phyloP scores from a whole-genome alignment of 805 yeast species.

The Peterozyma toletana region DNA sequence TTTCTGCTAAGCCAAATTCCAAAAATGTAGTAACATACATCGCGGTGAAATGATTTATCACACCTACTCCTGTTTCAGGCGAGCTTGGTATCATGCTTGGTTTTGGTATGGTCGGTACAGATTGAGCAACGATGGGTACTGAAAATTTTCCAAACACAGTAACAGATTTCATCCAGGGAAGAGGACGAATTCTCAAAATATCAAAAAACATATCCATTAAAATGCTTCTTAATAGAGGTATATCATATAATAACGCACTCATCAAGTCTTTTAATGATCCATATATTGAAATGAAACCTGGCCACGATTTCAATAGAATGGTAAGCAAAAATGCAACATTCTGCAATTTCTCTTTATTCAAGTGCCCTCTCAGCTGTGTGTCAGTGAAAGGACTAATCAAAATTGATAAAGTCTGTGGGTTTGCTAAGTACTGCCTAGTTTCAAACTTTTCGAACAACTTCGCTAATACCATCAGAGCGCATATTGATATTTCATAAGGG shows the following conservation, averaged over 20 bases:
- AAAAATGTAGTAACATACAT: conserved; percentile 49
- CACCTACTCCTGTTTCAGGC: conserved; percentile 32
- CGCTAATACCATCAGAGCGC: conserved; percentile 20
- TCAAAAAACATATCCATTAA: conserved; percentile 69
- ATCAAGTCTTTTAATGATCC: conserved; percentile 51
- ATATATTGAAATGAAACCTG: conserved; percentile 67
- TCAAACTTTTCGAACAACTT: conserved; percentile 52
- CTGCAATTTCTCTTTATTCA: conserved; percentile 49
- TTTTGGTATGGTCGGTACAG: conserved; percentile 4
- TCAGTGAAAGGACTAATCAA: conserved; percentile 71
- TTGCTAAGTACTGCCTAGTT: conserved; percentile 44
- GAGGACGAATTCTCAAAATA: conserved; percentile 49
- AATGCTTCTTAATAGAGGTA: conserved; percentile 48
- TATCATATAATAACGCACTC: conserved; percentile 53
- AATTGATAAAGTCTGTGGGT: conserved; percentile 55
- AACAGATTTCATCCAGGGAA: conserved; percentile 38
- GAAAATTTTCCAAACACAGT: conserved; percentile 15
- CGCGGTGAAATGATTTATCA: conserved; percentile 61
- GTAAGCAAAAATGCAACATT: conserved; percentile 54
- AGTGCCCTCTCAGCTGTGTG: conserved; percentile 37
- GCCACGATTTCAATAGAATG: conserved; percentile 59
- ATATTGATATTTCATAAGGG: conserved; percentile 35
- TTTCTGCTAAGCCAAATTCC: conserved; percentile 44
- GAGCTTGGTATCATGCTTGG: conserved; percentile 10
- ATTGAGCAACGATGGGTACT: conserved; percentile 3